These are phyloP conservation scores for Harrya chromipes DNA, from an alignment of 768 basidiomycete species.

Conservation along the genomic window DNA sequence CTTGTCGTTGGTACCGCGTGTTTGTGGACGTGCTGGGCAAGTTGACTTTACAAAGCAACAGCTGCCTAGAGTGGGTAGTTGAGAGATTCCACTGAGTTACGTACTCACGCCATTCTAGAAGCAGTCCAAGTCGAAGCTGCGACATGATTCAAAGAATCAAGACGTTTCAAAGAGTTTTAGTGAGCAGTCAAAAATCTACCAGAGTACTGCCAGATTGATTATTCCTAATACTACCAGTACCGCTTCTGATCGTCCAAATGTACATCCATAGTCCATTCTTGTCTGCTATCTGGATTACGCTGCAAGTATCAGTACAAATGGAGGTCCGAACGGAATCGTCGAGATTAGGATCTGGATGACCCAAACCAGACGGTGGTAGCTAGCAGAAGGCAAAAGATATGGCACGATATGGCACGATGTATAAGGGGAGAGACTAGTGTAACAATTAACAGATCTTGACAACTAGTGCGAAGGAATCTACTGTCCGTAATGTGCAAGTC, in stretches of 20 bases:
- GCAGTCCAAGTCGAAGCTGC: too few species aligned
- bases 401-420: conserved; percentile 15
- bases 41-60: background rate
- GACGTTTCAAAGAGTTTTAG: too few species aligned
- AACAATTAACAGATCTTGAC: conserved; percentile 24
- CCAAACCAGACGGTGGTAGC: conserved; percentile 3
- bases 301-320: conserved; percentile 2
- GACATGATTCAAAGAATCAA: too few species aligned
- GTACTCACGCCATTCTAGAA: conserved; percentile 3
- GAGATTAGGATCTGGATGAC: background rate
- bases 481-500: conserved; percentile 23
- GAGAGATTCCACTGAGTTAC: background rate
- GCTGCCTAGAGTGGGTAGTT: too few species aligned
- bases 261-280: conserved; percentile 86
- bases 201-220: background rate
- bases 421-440: conserved; percentile 28
- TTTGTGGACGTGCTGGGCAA: background rate
- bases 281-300: conserved; percentile 48
- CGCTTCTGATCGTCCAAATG: conserved; percentile 4
- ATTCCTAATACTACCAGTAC: background rate
- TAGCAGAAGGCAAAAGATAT: conserved; percentile 5
- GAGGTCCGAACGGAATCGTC: conserved; percentile 10
- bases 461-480: conserved; percentile 8
- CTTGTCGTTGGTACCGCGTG: background rate
- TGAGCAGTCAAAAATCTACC: background rate